Evolutionary conservation across 139 green algal species (phyloP), one percentile per base, ranked within the genome.

Genomic region (Tetraselmis chui): DNA sequence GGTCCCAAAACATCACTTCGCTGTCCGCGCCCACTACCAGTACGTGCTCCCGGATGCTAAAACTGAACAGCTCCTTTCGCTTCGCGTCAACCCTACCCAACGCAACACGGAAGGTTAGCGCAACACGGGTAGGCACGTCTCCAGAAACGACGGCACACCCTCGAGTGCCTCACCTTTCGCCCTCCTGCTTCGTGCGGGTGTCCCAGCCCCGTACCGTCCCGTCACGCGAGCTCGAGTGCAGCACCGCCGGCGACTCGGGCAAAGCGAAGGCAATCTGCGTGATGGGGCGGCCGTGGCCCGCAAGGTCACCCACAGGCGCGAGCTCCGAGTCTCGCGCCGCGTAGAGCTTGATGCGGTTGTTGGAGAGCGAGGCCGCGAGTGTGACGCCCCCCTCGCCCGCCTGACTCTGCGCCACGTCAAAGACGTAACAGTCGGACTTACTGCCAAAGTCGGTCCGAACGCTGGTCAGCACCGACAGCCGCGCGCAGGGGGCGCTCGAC

Each of bases 1-100:
- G 79, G 85, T 97, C 93, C 92, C 93, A 97, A 29, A 97, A 93
- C 1, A 93, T n/a, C 25, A 97, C 67, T 59, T 91, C 86, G 2
- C 92, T 92, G 26, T 89, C 81, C 23, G 83, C 86, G 11, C 92
- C 93, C 1, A 87, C 93, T 2, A 87, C 92, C 28, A 96, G 59
- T 28, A 93, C 31, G 26, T 87, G 82, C 0, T 86, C 88, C 1
- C 85, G 82, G 0, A 87, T 77, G 30, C 45, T 83, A 27, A 91
- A 88, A 29, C 80, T 90, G 29, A 85, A 84, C 28, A 95, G 77
- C 82, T 93, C 85, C 81, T 88, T 79, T 1, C 79, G 77, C 0
- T 32, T 29, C 18, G 82, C 81, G 22, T 83, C 30, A 76, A 83
- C 88, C n/a, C 85, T 90, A 84, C 76, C n/a, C n/a, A n/a, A n/a